Evolutionary conservation across 2,329 filamentous ascomycete species (phyloP), one percentile per base, ranked within the genome.

Genomic region (Talaromyces sp.): DNA sequence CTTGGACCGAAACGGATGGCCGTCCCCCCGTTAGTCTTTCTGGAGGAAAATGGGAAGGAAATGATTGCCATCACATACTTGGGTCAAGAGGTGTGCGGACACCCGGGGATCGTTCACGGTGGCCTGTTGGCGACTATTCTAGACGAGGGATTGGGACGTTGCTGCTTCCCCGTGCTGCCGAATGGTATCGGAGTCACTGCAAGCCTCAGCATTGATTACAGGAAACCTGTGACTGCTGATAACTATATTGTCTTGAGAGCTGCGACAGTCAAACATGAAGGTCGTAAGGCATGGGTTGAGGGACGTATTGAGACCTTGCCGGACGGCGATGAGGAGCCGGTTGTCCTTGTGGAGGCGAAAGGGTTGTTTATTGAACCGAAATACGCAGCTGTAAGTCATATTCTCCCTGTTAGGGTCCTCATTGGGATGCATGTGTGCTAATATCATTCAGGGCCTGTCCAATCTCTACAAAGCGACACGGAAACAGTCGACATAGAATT

Each of bases 281-380:
- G 95, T 0, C 85, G 95, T 68, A 98, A 98, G 82, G 94, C 93
- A 13, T 97, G 92, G 92, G 92, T 97, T 1, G 89, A 91, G 79
- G 95, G 92, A 1, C 86, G 87, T 70, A 89, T 98, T 72, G 93
- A 97, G 84, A 89, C 91, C 64, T 79, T 98, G 67, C 86, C 86
- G 66, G 80, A 83, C 29, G 81, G 87, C 38, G 86, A 87, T 8
- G 85, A 89, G 77, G 82, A 84, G 70, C 88, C 89, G 0, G 79
- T 84, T 17, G 84, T 93, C 58, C 77, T 97, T 66, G 92, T 90
- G 7, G 91, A 96, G 79, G 94, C 92, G 0, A 90, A 90, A 74
- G 93, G 90, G 2, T 79, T 99, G 70, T 98, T 96, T 76, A 86
- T 98, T 72, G 92, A 95, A 79, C 93, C 94, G 34, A 93, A 88